These are phyloP conservation scores for Diutina rugosa DNA, from an alignment of 1,139 yeast genomes.

Conservation along the genomic window DNA sequence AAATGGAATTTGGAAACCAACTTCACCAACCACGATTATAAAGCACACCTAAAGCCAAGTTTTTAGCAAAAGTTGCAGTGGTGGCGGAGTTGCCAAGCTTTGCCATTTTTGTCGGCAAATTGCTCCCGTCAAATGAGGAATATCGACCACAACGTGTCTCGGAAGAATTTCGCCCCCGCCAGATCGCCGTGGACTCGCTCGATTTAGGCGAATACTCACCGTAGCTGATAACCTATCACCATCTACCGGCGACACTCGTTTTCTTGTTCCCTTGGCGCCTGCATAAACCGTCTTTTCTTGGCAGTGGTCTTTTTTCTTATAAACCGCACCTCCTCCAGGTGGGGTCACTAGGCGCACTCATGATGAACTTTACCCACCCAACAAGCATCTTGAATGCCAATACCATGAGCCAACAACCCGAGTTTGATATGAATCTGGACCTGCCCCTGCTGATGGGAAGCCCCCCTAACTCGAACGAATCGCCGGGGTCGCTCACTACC, in stretches of 20 bases:
- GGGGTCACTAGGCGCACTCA: neutral
- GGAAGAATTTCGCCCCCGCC: neutral
- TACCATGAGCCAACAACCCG: neutral
- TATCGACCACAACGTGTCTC: neutral
- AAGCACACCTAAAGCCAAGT: neutral
- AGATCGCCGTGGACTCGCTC: neutral
- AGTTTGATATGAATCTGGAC: neutral
- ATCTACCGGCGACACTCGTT: neutral
- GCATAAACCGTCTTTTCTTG: neutral
- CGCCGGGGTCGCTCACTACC: slow-evolving; percentile 1
- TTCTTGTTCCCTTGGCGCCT: neutral
- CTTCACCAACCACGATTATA: neutral
- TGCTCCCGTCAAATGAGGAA: neutral
- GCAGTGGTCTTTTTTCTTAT: slow-evolving; percentile 1
- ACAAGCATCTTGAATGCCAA: slow-evolving; percentile 2
- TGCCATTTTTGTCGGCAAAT: neutral
- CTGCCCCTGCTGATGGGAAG: slow-evolving; percentile 1
- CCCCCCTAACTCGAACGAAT: neutral
- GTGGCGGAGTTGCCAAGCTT: slow-evolving; percentile 2
- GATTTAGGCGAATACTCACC: neutral
- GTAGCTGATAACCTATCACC: neutral
- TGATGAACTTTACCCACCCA: slow-evolving; percentile 1
- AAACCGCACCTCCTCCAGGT: neutral
- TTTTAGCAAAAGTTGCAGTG: neutral
- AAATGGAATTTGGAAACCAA: neutral